These are phyloP conservation scores for Stagonosporopsis vannaccii DNA, from an alignment of 2,329 filamentous ascomycete genomes.

Conservation along the genomic window DNA sequence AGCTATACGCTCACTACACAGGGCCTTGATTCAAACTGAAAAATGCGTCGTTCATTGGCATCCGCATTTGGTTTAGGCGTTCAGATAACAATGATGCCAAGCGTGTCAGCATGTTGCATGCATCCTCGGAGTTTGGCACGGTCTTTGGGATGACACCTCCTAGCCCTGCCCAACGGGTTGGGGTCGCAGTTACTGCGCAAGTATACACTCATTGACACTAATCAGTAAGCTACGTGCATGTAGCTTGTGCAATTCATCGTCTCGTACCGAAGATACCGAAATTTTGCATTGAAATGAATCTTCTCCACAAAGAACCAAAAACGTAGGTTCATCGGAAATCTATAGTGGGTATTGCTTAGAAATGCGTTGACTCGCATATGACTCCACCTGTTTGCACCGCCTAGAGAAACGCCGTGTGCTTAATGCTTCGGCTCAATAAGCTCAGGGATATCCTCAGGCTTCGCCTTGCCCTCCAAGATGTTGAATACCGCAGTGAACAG, in stretches of 20 bases:
- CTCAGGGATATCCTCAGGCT: constrained; percentile 80
- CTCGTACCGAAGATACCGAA: neutral
- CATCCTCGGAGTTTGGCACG: constrained; percentile 6
- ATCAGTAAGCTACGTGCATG: neutral
- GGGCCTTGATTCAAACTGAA: too few relatives aligned
- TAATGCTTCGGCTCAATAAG: constrained; percentile 57
- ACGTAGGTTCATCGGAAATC: constrained; percentile 9
- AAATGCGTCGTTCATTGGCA: too few relatives aligned
- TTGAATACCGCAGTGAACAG: constrained; percentile 88
- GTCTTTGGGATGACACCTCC: neutral
- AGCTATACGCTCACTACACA: neutral
- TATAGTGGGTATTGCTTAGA: constrained; percentile 22
- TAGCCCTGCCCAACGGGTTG: neutral
- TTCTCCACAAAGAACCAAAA: constrained; percentile 2
- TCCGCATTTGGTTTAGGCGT: neutral
- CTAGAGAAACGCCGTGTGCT: neutral
- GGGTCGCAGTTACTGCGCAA: neutral
- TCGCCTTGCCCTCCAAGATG: constrained; percentile 78
- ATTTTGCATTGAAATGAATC: neutral
- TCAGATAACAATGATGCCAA: neutral
- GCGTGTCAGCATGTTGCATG: constrained; percentile 12
- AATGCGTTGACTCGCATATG: constrained; percentile 1
- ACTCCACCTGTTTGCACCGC: constrained; percentile 1
- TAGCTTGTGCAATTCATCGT: constrained; percentile 1
- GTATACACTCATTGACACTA: neutral